phyloP scores from a whole-genome alignment of 148 eudicot species.

The Cornus kousa region DNA sequence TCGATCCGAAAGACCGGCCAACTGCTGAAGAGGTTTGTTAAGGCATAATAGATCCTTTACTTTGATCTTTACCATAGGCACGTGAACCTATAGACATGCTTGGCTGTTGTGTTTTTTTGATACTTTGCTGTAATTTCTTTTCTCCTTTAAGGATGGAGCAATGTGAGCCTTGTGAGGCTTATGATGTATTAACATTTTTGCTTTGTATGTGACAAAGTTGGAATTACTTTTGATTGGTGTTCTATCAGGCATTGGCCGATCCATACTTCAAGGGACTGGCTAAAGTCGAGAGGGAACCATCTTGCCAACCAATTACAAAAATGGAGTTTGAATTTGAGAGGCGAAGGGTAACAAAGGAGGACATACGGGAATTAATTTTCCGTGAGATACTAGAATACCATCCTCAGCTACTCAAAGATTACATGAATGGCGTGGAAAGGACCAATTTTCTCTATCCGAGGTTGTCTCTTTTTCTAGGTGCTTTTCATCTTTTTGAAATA shows the following conservation, averaged over 20 bases:
- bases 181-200: not conserved
- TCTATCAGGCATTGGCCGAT: conserved; percentile 59
- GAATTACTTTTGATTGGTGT: not conserved
- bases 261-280: conserved; percentile 70
- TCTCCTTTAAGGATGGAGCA: not conserved
- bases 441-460: conserved; percentile 68
- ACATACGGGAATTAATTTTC: conserved; percentile 57
- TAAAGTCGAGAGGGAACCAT: conserved; percentile 69
- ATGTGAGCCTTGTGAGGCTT: not conserved
- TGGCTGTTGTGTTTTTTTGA: not conserved
- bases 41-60: not conserved
- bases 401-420: conserved; percentile 70
- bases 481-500: not conserved
- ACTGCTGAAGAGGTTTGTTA: conserved; percentile 64
- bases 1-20: conserved; percentile 70
- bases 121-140: not conserved
- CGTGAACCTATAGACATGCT: not conserved
- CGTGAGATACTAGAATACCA: conserved; percentile 71
- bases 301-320: conserved; percentile 60
- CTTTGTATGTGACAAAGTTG: not conserved
- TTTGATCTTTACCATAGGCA: not conserved
- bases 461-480: conserved; percentile 22
- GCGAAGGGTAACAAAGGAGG: conserved; percentile 61
- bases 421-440: conserved; percentile 52
- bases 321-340: conserved; percentile 75